Percentiles rank a stretch among this genome's conserved stretches.
Evolutionary conservation across 345 rosid species (phyloP).

Genomic region (Firmiana major): DNA sequence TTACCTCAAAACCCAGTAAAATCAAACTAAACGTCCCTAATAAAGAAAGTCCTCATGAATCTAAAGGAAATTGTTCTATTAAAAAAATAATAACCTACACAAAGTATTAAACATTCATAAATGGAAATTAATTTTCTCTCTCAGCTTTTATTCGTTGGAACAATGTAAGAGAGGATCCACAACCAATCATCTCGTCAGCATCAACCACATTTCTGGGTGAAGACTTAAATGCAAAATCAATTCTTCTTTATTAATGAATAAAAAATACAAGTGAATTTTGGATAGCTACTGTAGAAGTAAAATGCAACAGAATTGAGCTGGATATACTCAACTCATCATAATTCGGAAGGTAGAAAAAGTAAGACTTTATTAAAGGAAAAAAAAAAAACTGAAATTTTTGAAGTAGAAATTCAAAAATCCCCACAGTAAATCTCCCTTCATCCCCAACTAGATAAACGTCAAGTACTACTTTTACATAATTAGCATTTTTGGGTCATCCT

Average conservation of each 20-base stretch:
- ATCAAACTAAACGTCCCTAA: background rate
- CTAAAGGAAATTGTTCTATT: no score
- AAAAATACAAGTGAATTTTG: background rate
- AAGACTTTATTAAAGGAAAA: background rate
- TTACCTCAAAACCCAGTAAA: background rate
- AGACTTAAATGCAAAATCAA: slow-evolving; percentile 1
- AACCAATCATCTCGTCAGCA: slow-evolving; percentile 5
- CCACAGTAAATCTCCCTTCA: background rate
- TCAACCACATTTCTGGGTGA: background rate
- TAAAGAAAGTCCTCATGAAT: background rate
- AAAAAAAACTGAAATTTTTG: background rate
- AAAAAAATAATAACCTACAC: no score
- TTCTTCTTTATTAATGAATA: background rate
- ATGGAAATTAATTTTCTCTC: background rate
- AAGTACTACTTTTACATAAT: background rate
- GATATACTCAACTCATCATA: background rate
- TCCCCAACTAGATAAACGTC: background rate
- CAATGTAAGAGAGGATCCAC: slow-evolving; percentile 1
- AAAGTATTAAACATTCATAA: background rate
- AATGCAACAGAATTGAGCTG: slow-evolving; percentile 2
- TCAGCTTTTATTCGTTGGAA: no score
- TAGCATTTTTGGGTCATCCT: background rate
- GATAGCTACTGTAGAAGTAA: background rate
- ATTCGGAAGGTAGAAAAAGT: background rate
- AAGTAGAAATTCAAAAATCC: background rate